Percentiles rank a stretch among this genome's conserved stretches.
Conservation (phyloP, 495 filamentous ascomycete genomes). For the Podospora fimiseda region DNA sequence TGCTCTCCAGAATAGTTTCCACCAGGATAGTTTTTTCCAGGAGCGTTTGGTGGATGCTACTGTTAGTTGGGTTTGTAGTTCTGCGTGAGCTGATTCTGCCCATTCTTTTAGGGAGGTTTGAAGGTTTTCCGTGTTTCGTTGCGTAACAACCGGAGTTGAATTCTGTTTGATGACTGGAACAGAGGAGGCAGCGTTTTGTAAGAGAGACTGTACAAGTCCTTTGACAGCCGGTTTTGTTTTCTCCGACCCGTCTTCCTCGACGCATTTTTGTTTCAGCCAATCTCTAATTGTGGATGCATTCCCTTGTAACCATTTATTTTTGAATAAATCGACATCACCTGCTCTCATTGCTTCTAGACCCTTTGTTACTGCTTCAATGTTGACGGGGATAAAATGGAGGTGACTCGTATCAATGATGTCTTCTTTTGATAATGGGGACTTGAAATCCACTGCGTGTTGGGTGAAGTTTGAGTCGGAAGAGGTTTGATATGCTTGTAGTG, state of each 20-base stretch:
- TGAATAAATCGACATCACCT: conserved; percentile 61
- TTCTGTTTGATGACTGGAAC: conserved; percentile 46
- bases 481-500: conserved; percentile 33
- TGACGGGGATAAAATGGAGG: conserved; percentile 33
- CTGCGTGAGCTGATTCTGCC: conserved; percentile 74
- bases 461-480: conserved; percentile 32
- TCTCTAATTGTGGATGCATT: conserved; percentile 57
- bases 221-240: conserved; percentile 55
- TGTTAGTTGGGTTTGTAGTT: conserved; percentile 72
- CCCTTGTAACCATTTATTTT: conserved; percentile 66
- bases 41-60: conserved; percentile 58
- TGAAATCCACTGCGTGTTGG: conserved; percentile 38
- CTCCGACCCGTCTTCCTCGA: conserved; percentile 28
- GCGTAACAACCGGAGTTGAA: conserved; percentile 18
- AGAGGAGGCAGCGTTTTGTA: conserved; percentile 50
- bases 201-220: conserved; percentile 59
- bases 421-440: conserved; percentile 22
- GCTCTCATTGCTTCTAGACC: conserved; percentile 58
- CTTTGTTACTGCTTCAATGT: conserved; percentile 42
- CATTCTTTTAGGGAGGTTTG: conserved; percentile 55
- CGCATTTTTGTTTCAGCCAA: conserved; percentile 58
- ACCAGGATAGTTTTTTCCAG: conserved; percentile 81
- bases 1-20: conserved; percentile 89
- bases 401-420: conserved; percentile 15
- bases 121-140: conserved; percentile 40